Conservation (phyloP, 176 grass and related monocot species). For the Dendrocalamus sinicus region DNA sequence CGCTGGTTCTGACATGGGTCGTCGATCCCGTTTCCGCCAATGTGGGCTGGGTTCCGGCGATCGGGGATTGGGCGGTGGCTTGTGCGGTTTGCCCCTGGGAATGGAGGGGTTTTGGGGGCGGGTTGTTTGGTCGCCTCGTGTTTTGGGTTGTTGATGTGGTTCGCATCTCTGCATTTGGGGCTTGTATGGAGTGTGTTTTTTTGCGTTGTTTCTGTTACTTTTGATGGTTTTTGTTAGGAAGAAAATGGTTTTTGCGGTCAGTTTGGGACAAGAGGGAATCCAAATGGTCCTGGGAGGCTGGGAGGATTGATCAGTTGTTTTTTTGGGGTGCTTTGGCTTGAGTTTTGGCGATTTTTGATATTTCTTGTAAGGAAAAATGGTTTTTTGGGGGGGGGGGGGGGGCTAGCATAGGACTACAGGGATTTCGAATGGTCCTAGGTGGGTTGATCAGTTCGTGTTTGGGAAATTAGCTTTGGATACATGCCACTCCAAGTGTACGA, state of each 20-base stretch:
- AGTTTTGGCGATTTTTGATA: background rate
- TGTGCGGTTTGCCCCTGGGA: background rate
- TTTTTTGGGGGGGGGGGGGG: too few species aligned
- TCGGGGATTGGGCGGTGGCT: background rate
- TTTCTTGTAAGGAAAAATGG: background rate
- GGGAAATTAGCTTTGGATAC: background rate
- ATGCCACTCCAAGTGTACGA: background rate
- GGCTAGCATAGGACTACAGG: background rate
- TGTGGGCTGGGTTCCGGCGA: slow-evolving; percentile 4
- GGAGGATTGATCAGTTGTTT: background rate
- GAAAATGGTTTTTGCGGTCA: background rate
- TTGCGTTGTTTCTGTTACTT: background rate
- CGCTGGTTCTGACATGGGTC: background rate
- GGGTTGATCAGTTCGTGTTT: background rate
- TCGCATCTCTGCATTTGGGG: background rate
- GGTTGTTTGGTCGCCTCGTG: background rate
- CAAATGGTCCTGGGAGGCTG: background rate
- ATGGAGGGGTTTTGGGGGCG: background rate
- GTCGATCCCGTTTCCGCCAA: background rate
- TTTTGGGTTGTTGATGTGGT: background rate
- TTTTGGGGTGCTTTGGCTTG: background rate
- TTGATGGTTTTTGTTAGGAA: background rate
- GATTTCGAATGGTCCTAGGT: background rate
- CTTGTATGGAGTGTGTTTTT: background rate
- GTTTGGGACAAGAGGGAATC: background rate